Conservation (phyloP, 805 yeast genomes). For the Metschnikowia proteae region DNA sequence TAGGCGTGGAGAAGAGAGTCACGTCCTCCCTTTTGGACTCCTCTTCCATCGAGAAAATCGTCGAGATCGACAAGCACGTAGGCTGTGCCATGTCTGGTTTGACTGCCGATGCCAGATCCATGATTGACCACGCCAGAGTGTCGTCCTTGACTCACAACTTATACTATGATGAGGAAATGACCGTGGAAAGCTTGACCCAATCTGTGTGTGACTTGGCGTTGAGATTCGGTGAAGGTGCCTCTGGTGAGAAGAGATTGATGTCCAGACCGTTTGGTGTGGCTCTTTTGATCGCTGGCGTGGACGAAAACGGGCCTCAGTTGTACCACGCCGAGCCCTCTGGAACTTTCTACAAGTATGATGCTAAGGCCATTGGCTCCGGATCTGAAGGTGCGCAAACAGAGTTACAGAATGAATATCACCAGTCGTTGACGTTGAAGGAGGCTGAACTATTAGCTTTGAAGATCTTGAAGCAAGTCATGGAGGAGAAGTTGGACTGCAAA, state of each 20-base stretch:
- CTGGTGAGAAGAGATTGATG: conserved; percentile 93
- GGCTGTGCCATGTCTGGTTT: conserved; percentile 99
- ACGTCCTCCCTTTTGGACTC: conserved; percentile 89
- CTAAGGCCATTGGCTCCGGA: conserved; percentile 98
- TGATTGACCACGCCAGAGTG: conserved; percentile 98
- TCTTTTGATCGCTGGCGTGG: conserved; percentile 88
- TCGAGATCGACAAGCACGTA: conserved; percentile 88
- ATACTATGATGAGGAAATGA: conserved; percentile 87
- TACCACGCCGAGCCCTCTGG: conserved; percentile 99
- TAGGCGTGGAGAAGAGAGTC: conserved; percentile 96
- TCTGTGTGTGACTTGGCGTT: conserved; percentile 95
- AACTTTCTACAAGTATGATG: conserved; percentile 94
- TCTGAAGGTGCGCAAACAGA: conserved; percentile 99
- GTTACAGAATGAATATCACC: conserved; percentile 93
- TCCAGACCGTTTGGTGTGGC: conserved; percentile 99
- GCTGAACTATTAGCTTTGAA: conserved; percentile 88
- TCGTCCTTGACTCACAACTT: conserved; percentile 81
- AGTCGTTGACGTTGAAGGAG: conserved; percentile 83
- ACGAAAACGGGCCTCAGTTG: conserved; percentile 93
- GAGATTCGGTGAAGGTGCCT: conserved; percentile 95
- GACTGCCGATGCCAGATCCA: conserved; percentile 97
- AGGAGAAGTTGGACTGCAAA: conserved; percentile 91
- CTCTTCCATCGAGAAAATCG: conserved; percentile 91
- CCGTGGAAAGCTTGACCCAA: conserved; percentile 91
- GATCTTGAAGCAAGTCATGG: conserved; percentile 96